A percentile compares a stretch with the other conserved stretches of the same genome.
phyloP scores from a whole-genome alignment of 257 asterid species.

The Solanum chilense region DNA sequence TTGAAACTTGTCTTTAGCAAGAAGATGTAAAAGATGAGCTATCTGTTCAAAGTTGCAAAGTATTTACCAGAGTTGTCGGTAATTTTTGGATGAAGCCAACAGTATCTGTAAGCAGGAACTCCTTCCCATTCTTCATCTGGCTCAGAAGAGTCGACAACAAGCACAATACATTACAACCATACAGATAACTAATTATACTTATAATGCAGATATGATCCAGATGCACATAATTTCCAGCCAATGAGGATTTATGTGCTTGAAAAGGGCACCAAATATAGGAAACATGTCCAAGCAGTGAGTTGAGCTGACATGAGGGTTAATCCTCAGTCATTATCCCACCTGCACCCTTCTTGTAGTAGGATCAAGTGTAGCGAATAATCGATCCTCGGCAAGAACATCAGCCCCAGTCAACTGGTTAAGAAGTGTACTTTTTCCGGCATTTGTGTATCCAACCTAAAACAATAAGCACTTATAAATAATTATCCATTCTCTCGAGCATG shows the following conservation, averaged over 20 bases:
- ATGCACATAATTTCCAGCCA: not conserved
- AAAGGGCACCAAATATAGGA: not conserved
- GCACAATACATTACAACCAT: not conserved
- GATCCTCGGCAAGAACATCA: slow-evolving; percentile 90
- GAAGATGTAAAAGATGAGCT: not conserved
- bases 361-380: slow-evolving; percentile 89
- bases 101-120: slow-evolving; percentile 90
- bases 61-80: slow-evolving; percentile 83
- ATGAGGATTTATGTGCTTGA: not conserved
- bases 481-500: not conserved
- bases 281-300: not conserved
- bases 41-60: not conserved
- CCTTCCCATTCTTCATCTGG: slow-evolving; percentile 86
- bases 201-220: not conserved
- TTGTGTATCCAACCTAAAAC: slow-evolving; percentile 91
- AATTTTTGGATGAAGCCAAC: slow-evolving; percentile 95
- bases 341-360: slow-evolving; percentile 98
- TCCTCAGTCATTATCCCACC: slow-evolving; percentile 25
- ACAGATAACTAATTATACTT: not conserved
- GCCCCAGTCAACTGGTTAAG: slow-evolving; percentile 87
- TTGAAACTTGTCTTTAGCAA: not conserved
- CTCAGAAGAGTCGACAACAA: slow-evolving; percentile 6
- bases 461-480: not conserved
- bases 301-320: not conserved
- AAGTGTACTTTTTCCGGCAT: slow-evolving; percentile 97